These are phyloP conservation scores for Hypoxylon sp. DNA, from an alignment of 2,329 filamentous ascomycete genomes.

Conservation along the genomic window DNA sequence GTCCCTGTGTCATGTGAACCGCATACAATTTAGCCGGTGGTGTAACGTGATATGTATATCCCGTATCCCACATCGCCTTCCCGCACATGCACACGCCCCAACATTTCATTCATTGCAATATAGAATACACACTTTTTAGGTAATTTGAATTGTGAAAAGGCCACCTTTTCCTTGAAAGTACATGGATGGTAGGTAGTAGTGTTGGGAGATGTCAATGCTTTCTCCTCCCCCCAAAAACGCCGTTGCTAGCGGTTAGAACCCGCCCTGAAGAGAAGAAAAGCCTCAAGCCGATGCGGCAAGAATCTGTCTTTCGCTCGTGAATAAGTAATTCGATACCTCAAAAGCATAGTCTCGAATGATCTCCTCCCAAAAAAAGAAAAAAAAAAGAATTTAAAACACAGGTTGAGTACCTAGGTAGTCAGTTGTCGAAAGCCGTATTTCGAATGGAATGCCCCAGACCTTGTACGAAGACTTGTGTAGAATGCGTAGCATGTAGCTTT, in stretches of 20 bases:
- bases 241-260: conserved; percentile 24
- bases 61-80: not conserved
- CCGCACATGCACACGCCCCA: not conserved
- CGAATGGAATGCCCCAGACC: not conserved
- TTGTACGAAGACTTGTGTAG: conserved; percentile 2
- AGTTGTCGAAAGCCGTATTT: conserved; percentile 7
- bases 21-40: conserved; percentile 25
- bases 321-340: conserved; percentile 23
- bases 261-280: conserved; percentile 7
- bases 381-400: conserved; percentile 21
- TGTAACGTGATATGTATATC: conserved; percentile 32
- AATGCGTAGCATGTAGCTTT: conserved; percentile 19
- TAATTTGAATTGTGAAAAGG: conserved; percentile 4
- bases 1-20: not conserved
- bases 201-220: conserved; percentile 2
- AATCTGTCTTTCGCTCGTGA: conserved; percentile 27
- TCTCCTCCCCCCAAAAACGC: conserved; percentile 26
- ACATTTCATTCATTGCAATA: conserved; percentile 1
- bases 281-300: conserved; percentile 4
- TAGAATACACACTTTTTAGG: conserved; percentile 13
- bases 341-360: conserved; percentile 35
- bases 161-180: conserved; percentile 11
- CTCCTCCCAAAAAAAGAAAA: conserved; percentile 12
- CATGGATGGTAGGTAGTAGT: conserved; percentile 5
- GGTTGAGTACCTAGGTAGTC: conserved; percentile 2